phyloP scores from a whole-genome alignment of 2,329 filamentous ascomycete genomes.

The Alternaria sp. region DNA sequence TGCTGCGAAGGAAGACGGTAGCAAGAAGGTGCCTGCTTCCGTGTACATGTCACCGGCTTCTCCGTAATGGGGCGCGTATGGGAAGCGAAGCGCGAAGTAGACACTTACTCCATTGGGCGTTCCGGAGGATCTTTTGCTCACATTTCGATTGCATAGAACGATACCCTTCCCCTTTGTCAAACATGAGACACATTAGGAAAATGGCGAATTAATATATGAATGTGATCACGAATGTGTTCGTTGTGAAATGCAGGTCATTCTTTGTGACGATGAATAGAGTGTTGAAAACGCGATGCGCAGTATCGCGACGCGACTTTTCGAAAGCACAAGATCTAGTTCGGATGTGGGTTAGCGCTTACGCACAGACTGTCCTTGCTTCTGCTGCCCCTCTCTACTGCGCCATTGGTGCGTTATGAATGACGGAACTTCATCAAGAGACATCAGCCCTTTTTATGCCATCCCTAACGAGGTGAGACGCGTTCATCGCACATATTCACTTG shows the following conservation, averaged over 20 bases:
- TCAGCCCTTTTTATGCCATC: background rate
- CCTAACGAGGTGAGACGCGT: background rate
- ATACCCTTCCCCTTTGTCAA: background rate
- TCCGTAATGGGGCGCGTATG: too few relatives aligned
- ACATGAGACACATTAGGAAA: background rate
- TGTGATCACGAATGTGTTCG: background rate
- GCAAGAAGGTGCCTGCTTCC: background rate
- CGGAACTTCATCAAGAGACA: background rate
- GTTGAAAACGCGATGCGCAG: background rate
- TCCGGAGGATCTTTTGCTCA: background rate
- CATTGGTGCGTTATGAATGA: background rate
- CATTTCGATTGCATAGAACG: too few relatives aligned
- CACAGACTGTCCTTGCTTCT: background rate
- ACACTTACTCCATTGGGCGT: background rate
- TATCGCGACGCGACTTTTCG: background rate
- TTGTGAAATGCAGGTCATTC: background rate
- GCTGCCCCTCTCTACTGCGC: background rate
- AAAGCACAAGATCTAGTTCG: background rate
- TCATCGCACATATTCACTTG: background rate
- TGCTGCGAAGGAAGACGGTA: background rate
- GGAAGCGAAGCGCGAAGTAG: background rate
- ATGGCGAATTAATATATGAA: background rate
- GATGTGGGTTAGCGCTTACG: background rate
- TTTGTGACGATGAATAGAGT: background rate
- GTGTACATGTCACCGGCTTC: conserved; percentile 5